These are phyloP conservation scores for Cutaneotrichosporon sp. DNA, from an alignment of 1,284 basidiomycete genomes.

Conservation along the genomic window DNA sequence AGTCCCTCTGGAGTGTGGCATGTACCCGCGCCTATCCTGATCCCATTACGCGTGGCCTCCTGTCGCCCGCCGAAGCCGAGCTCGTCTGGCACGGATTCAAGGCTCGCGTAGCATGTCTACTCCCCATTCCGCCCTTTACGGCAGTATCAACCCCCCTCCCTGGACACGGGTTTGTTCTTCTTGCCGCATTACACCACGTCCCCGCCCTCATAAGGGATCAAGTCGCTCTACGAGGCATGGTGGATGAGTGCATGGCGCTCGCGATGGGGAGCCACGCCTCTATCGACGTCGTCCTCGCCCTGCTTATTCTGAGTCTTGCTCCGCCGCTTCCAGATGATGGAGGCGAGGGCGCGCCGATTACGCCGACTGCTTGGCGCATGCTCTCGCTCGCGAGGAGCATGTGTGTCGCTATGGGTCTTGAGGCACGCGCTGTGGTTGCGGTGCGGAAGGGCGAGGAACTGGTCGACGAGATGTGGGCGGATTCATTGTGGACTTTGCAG, in stretches of 20 bases:
- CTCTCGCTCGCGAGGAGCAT: constrained; percentile 34
- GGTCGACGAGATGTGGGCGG: constrained; percentile 16
- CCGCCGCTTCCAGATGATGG: constrained; percentile 17
- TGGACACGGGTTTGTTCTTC: constrained; percentile 34
- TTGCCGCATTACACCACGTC: constrained; percentile 33
- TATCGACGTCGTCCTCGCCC: constrained; percentile 33
- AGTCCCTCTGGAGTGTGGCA: constrained; percentile 26
- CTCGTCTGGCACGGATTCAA: constrained; percentile 38
- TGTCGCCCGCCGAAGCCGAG: constrained; percentile 29
- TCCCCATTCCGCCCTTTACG: constrained; percentile 37
- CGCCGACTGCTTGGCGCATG: constrained; percentile 26
- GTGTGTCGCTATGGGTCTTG: constrained; percentile 31
- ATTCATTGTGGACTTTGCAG: constrained; percentile 20
- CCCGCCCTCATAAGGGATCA: constrained; percentile 13
- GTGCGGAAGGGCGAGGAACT: constrained; percentile 12
- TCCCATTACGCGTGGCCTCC: constrained; percentile 24
- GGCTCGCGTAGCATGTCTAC: constrained; percentile 32
- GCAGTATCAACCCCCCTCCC: constrained; percentile 31
- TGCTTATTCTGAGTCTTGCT: constrained; percentile 35
- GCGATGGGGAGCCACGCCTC: constrained; percentile 31
- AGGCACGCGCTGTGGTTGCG: constrained; percentile 12
- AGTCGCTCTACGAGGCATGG: constrained; percentile 11
- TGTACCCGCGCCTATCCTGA: constrained; percentile 27
- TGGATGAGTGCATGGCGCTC: constrained; percentile 30
- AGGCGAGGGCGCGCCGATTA: constrained; percentile 10